Evolutionary conservation across 345 rosid genomes (phyloP), one percentile per base, ranked within the genome.

Genomic region (Fremontodendron californicum): DNA sequence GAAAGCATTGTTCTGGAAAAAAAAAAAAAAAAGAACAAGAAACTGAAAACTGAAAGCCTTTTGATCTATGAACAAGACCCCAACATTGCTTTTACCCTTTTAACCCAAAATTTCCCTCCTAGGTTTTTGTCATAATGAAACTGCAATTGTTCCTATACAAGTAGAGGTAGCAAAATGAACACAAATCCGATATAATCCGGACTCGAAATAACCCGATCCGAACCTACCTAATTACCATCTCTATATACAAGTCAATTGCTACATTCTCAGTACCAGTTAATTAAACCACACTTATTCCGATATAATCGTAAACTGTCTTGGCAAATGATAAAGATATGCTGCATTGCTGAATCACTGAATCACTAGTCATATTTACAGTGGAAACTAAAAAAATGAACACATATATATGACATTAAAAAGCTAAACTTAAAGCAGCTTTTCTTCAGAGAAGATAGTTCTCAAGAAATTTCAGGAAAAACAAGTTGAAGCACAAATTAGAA

Each of bases 401-500:
- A 18, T 15, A 48, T 39, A 45, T 58, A n/a, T 43, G 18, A n/a
- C 45, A 52, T 11, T 73, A 16, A 18, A 27, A 73, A 57, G 37
- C 77, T 40, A 9, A 13, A 18, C 61, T n/a, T 49, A 55, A 18
- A 10, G 67, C 29, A 39, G 58, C 39, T 67, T 54, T 79, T 75
- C 58, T 27, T 33, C 64, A 40, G 66, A 74, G 18, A 71, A 25
- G 65, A 35, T 27, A 69, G 57, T 74, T 21, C 19, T 69, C 71
- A 64, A 46, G 18, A 54, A 54, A 18, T 39, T 39, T 12, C 19
- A 37, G n/a, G n/a, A n/a, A n/a, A n/a, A 35, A n/a, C 58, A 7
- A 51, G 71, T 71, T 13, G 58, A 78, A 54, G 43, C 77, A 65
- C 25, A 40, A 67, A 66, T 13, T 18, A 66, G 58, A 52, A 73